Evolutionary conservation across 106 monocot genomes (phyloP).

Genomic region (Phalaenopsis equestris): DNA sequence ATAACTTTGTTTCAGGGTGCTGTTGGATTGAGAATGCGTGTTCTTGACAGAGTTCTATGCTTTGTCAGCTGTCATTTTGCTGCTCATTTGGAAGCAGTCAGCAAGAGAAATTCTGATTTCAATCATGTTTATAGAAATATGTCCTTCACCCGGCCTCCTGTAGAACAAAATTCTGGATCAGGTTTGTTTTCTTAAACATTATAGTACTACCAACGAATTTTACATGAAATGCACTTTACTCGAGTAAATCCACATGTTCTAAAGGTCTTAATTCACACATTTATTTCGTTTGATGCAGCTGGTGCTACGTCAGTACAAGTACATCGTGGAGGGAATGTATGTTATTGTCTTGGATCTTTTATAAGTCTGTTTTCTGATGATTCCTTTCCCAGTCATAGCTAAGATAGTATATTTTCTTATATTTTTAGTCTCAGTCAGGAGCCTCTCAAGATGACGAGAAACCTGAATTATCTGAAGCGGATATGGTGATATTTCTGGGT

Average conservation of each 20-base stretch:
- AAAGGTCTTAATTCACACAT: neutral
- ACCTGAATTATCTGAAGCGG: constrained; percentile 38
- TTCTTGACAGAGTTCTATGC: constrained; percentile 54
- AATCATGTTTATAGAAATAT: constrained; percentile 55
- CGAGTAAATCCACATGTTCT: neutral
- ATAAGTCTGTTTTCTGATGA: neutral
- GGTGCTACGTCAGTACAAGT: constrained; percentile 43
- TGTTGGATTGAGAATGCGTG: constrained; percentile 70
- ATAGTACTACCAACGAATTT: neutral
- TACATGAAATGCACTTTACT: neutral
- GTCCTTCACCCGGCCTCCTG: constrained; percentile 48
- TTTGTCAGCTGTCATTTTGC: constrained; percentile 81
- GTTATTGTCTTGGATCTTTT: constrained; percentile 15
- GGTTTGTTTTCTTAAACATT: constrained; percentile 23
- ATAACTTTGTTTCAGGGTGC: constrained; percentile 39
- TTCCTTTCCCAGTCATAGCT: neutral
- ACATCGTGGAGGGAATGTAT: constrained; percentile 53
- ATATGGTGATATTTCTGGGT: constrained; percentile 40
- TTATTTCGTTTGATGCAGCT: constrained; percentile 32
- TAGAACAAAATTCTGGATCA: constrained; percentile 31
- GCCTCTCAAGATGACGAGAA: constrained; percentile 23
- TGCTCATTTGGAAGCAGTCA: constrained; percentile 71
- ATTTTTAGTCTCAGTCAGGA: constrained; percentile 12
- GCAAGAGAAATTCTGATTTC: constrained; percentile 64
- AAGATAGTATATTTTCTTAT: neutral